phyloP scores from a whole-genome alignment of 768 basidiomycete species.

The Pluteus cervinus region DNA sequence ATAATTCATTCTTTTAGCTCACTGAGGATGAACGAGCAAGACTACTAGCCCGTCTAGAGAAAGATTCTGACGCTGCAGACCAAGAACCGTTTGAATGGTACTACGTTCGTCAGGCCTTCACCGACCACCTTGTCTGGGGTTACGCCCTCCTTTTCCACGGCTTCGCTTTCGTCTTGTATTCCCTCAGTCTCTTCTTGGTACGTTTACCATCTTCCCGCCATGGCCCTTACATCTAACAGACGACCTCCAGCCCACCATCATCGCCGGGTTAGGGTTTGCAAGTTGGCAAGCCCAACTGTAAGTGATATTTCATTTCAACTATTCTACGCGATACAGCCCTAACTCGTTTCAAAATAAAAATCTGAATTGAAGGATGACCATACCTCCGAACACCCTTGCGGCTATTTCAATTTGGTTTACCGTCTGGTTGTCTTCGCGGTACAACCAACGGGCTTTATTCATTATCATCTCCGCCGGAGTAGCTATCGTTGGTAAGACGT shows the following conservation, averaged over 20 bases:
- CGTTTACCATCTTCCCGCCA: slow-evolving; percentile 5
- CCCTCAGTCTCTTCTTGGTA: slow-evolving; percentile 54
- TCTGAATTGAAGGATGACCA: slow-evolving; percentile 37
- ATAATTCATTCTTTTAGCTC: slow-evolving; percentile 32
- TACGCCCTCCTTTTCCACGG: slow-evolving; percentile 60
- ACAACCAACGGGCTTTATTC: slow-evolving; percentile 41
- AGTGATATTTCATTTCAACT: slow-evolving; percentile 8
- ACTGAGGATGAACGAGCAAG: slow-evolving; percentile 44
- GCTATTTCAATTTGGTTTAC: slow-evolving; percentile 41
- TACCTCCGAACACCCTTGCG: slow-evolving; percentile 53
- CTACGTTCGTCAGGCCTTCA: slow-evolving; percentile 49
- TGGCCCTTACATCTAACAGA: background rate
- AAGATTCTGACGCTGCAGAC: slow-evolving; percentile 49
- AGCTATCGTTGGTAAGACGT: slow-evolving; percentile 42
- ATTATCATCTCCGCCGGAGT: slow-evolving; percentile 45
- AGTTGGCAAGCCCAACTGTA: slow-evolving; percentile 60
- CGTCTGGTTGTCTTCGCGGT: slow-evolving; percentile 45
- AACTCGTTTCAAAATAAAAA: background rate
- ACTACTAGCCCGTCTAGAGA: slow-evolving; percentile 40
- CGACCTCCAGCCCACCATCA: slow-evolving; percentile 48
- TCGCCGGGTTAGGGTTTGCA: slow-evolving; percentile 48
- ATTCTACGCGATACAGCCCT: background rate
- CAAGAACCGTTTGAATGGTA: slow-evolving; percentile 52
- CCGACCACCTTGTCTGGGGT: slow-evolving; percentile 53
- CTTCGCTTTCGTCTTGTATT: slow-evolving; percentile 53